A percentile compares a stretch with the other conserved stretches of the same genome.
phyloP scores from a whole-genome alignment of 2,329 filamentous ascomycete species.

The Fusarium solani-melongenae region DNA sequence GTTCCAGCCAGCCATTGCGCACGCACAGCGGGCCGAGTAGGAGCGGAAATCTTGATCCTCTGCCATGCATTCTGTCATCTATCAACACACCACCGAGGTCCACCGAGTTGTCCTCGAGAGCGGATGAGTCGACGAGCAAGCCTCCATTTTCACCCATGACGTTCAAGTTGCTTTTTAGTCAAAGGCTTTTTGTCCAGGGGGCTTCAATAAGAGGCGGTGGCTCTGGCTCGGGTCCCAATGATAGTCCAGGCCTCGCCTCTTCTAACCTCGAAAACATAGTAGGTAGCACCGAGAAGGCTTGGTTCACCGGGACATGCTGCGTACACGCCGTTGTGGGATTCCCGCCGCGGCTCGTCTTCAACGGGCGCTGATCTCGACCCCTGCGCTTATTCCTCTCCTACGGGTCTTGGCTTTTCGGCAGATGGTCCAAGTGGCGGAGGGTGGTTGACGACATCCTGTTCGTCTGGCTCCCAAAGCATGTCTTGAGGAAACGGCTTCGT shows the following conservation, averaged over 20 bases:
- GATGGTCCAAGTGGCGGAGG: background rate
- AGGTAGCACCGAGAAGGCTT: background rate
- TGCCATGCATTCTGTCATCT: background rate
- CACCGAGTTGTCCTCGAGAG: background rate
- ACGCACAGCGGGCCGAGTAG: background rate
- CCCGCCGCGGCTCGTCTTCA: conserved; percentile 16
- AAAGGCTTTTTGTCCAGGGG: background rate
- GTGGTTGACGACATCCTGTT: background rate
- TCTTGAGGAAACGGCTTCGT: background rate
- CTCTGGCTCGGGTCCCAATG: background rate
- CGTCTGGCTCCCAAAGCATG: background rate
- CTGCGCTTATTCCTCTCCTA: conserved; percentile 6
- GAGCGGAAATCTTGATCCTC: background rate
- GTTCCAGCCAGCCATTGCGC: conserved; percentile 1
- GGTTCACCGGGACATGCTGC: background rate
- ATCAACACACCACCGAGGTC: background rate
- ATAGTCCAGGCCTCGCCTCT: background rate
- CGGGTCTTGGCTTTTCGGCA: conserved; percentile 4
- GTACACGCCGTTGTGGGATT: background rate
- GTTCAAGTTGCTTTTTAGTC: conserved; percentile 7
- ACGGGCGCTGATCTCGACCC: conserved; percentile 9
- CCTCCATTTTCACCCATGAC: background rate
- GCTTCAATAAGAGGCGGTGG: background rate
- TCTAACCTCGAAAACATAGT: background rate
- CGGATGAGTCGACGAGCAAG: background rate